Evolutionary conservation across 1,284 basidiomycete genomes (phyloP).

Genomic region (Puccinia novopanici): DNA sequence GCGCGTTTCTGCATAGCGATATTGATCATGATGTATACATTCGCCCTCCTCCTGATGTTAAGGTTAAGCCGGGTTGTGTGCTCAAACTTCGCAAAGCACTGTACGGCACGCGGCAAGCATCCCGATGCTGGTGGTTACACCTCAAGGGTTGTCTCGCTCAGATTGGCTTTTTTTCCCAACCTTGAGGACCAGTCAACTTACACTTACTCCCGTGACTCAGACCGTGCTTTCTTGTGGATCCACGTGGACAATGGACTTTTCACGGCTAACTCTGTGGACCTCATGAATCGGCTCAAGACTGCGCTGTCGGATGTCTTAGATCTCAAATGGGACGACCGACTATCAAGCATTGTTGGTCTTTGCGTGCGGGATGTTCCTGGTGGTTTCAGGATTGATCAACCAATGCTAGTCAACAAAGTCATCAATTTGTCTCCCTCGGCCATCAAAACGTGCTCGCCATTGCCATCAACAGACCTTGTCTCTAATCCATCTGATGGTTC

Average conservation of each 20-base stretch:
- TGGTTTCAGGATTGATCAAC: slow-evolving; percentile 1
- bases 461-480: neutral
- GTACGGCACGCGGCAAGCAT: slow-evolving; percentile 20
- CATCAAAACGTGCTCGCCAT: neutral
- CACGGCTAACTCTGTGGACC: neutral
- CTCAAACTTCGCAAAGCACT: slow-evolving; percentile 5
- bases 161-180: slow-evolving; percentile 5
- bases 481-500: neutral
- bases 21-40: neutral
- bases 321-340: slow-evolving; percentile 3
- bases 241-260: slow-evolving; percentile 19
- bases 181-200: slow-evolving; percentile 18
- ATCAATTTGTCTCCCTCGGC: too few species aligned
- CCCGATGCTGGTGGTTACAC: slow-evolving; percentile 27
- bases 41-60: neutral
- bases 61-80: neutral
- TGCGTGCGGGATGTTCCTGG: neutral
- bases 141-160: neutral
- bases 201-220: neutral
- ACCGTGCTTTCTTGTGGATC: neutral
- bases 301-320: neutral
- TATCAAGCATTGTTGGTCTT: neutral
- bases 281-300: neutral
- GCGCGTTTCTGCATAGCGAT: too few species aligned
- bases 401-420: neutral